Conservation (phyloP, 495 filamentous ascomycete genomes). For the Hypomontagnella monticulosa region DNA sequence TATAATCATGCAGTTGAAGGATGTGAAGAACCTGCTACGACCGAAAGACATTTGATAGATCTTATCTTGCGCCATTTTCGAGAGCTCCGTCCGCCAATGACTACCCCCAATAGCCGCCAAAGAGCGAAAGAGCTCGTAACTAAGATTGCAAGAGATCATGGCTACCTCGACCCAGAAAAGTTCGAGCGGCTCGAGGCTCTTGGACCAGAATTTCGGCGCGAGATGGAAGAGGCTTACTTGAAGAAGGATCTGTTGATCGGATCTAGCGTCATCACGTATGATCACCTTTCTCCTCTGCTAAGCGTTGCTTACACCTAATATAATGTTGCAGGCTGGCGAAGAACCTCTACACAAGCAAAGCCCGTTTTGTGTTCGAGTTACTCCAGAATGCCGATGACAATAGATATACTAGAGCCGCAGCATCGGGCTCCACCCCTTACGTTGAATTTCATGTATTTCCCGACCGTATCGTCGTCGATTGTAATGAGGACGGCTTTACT, state of each 20-base stretch:
- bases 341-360: conserved; percentile 51
- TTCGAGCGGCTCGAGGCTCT: conserved; percentile 8
- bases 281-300: not conserved
- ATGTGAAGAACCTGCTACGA: too few species aligned
- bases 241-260: conserved; percentile 46
- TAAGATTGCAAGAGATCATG: conserved; percentile 19
- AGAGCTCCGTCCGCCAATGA: too few species aligned
- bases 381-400: conserved; percentile 59
- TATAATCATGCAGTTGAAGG: too few species aligned
- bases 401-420: conserved; percentile 30
- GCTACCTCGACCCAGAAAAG: conserved; percentile 16
- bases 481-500: conserved; percentile 59
- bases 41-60: too few species aligned
- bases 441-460: conserved; percentile 48
- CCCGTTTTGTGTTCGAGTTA: conserved; percentile 53
- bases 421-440: conserved; percentile 35
- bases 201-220: conserved; percentile 34
- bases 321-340: conserved; percentile 42
- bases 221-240: conserved; percentile 44
- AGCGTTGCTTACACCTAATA: not conserved
- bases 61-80: too few species aligned
- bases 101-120: too few species aligned
- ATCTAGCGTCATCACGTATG: conserved; percentile 48
- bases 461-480: conserved; percentile 51
- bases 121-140: conserved; percentile 6